These are phyloP conservation scores for Aulographum hederae DNA, from an alignment of 2,329 filamentous ascomycete genomes.

Conservation along the genomic window DNA sequence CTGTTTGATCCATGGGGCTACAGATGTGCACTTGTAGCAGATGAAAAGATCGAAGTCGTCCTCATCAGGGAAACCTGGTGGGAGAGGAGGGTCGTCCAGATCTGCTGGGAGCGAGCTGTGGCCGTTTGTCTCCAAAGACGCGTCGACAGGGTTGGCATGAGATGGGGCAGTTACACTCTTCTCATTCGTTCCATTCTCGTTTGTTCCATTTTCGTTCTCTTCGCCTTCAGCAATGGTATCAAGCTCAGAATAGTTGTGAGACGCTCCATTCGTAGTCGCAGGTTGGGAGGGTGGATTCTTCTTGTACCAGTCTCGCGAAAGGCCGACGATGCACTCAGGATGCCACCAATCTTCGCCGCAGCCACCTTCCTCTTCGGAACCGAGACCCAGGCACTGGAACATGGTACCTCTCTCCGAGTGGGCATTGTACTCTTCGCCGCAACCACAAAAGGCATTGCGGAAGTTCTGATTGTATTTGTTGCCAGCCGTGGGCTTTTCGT, in stretches of 20 bases:
- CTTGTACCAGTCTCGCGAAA: constrained; percentile 47
- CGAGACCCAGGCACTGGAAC: constrained; percentile 89
- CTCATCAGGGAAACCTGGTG: constrained; percentile 73
- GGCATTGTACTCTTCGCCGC: constrained; percentile 72
- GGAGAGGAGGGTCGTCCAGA: constrained; percentile 40
- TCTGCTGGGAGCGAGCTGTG: no score
- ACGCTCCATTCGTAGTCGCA: constrained; percentile 1
- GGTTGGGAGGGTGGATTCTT: no score
- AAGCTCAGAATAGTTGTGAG: not conserved
- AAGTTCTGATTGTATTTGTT: constrained; percentile 98
- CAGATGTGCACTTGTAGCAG: constrained; percentile 83
- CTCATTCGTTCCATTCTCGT: no score
- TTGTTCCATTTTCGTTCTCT: not conserved
- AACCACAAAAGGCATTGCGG: constrained; percentile 79
- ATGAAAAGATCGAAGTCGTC: constrained; percentile 80
- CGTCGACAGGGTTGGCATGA: constrained; percentile 26
- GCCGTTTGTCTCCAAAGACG: no score
- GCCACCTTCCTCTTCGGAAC: constrained; percentile 60
- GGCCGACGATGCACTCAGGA: constrained; percentile 73
- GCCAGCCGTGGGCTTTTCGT: constrained; percentile 48
- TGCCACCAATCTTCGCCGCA: constrained; percentile 98
- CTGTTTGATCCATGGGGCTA: constrained; percentile 77
- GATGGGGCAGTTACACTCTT: constrained; percentile 3
- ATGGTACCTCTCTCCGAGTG: constrained; percentile 87
- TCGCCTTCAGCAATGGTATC: not conserved